These are phyloP conservation scores for Benincasa hispida DNA, from an alignment of 306 rosid species.

Conservation along the genomic window DNA sequence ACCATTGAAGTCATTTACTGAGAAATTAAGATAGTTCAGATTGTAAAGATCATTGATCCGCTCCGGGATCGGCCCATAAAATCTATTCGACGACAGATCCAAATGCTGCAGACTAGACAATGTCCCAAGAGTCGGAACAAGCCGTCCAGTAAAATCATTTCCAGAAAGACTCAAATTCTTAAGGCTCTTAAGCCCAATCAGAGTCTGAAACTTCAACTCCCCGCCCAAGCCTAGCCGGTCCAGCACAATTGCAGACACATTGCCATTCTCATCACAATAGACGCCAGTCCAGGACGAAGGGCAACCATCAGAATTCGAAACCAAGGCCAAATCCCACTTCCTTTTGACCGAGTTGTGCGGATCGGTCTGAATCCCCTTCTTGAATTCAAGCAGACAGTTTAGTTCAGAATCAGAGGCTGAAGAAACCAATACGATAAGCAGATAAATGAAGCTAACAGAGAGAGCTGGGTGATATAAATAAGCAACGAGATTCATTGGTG, in stretches of 20 bases:
- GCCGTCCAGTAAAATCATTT: conserved; percentile 58
- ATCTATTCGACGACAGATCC: conserved; percentile 69
- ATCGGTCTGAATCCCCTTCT: conserved; percentile 61
- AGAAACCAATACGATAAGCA: conserved; percentile 7
- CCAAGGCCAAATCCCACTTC: conserved; percentile 31
- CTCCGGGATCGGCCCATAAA: conserved; percentile 84
- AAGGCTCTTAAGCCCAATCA: conserved; percentile 44
- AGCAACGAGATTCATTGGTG: conserved; percentile 52
- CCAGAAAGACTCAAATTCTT: conserved; percentile 56
- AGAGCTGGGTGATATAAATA: not conserved
- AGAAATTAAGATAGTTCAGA: conserved; percentile 60
- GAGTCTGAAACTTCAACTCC: conserved; percentile 67
- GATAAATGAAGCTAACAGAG: conserved; percentile 5
- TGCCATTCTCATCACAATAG: conserved; percentile 44
- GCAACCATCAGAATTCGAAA: conserved; percentile 15
- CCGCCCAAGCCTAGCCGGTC: conserved; percentile 45
- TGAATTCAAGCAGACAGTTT: conserved; percentile 77
- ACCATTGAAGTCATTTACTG: conserved; percentile 41
- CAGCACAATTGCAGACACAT: conserved; percentile 51
- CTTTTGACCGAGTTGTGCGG: conserved; percentile 26
- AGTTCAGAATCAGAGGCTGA: conserved; percentile 45
- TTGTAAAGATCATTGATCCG: conserved; percentile 74
- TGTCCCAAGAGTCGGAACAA: conserved; percentile 60
- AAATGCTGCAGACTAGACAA: conserved; percentile 53
- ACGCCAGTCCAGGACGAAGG: conserved; percentile 57